Base-by-base conservation (phyloP, 2,329 filamentous ascomycete genomes). In the Iodosphaeria phyllophila region DNA sequence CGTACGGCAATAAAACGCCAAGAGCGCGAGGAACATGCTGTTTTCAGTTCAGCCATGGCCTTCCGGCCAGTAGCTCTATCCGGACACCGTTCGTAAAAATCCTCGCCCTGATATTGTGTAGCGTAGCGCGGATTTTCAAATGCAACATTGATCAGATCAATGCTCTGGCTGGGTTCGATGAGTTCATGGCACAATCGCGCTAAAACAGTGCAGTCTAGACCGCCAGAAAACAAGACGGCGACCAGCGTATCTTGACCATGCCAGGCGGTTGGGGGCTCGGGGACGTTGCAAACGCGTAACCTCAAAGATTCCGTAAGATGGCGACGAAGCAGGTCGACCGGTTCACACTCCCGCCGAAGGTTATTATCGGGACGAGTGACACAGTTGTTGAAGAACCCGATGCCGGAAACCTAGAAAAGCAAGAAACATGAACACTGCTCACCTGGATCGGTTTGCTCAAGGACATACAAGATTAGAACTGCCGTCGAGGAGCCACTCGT, bases 81-180 rank as follows among this genome's bases (percentile, higher is more conserved):
- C 0, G 89, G 89, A 35, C 89, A 98, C 13, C 67, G 59, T 48
- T 92, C 83, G 40, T 79, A 95, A 0, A 71, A 46, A 30, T 50
- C 47, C 33, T 30, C 41, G 29, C 46, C 53, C 12, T 54, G 54
- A 8, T 64, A 50, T 21, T 66, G 58, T 3, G 59, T 70, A 30
- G 62, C 71, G 34, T 74, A 67, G 16, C 79, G 65, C 1, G 84
- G 86, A 35, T 98, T 98, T 47, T 98, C 80, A 40, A 98, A 98
- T 0, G 86, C 89, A 22, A 98, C 86, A 36, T 98, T 98, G 33
- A 98, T 62, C 6, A 98, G 58, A 42, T 95, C 89, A 31, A 98
- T 72, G 2, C 64, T 55, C 39, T 91, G 73, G 4, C 60, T 49
- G 0, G 43, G 9, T 0, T 78, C 76, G 3, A 95, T 44, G 3